Base-by-base conservation (phyloP, 345 rosid genomes). In the Sapria himalayana region DNA sequence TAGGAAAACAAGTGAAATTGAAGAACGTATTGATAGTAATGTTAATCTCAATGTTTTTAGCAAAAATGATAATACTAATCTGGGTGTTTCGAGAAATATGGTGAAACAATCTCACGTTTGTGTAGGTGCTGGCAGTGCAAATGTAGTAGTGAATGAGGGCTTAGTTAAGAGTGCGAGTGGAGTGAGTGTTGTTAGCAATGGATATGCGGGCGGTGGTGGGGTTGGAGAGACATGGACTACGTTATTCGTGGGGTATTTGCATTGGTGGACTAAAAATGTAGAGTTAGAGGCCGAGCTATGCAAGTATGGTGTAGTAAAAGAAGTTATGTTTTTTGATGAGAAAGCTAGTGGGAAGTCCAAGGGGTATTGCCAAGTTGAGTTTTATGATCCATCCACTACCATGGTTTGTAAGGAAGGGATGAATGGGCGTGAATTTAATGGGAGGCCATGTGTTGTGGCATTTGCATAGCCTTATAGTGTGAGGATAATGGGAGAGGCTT, bases 261-360 rank as follows among this genome's bases (percentile, higher is more conserved):
- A 78, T 60, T 82, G 86, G 94, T 82, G 94, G 92, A 82, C 92
- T 3, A 82, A 80, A 1, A 86, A 82, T 69, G 80, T 76, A 0
- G 86, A 82, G 43, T 62, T 82, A 33, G 92, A 78, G 67, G 41
- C 52, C 3, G 86, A 60, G 50, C 51, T 69, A 33, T 71, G 66
- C 55, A 65, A 75, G 60, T 78, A 71, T 54, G 84, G 92, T 47
- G 39, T 38, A 1, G 92, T 78, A 33, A 78, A 82, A 47, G 86
- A 75, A 66, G 68, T 82, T 6, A 82, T 75, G 60, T 82, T 78
- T 61, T 82, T 73, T 25, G 86, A 82, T 19, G 94, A 82, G 70
- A 82, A 65, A 52, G 92, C 84, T 5, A 82, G 86, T 39, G 94
- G 94, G 8, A 82, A 82, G 39, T 78, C 86, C 1, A 82, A 76